These are phyloP conservation scores for Hypocrella siamensis DNA, from an alignment of 2,329 filamentous ascomycete genomes.

Conservation along the genomic window DNA sequence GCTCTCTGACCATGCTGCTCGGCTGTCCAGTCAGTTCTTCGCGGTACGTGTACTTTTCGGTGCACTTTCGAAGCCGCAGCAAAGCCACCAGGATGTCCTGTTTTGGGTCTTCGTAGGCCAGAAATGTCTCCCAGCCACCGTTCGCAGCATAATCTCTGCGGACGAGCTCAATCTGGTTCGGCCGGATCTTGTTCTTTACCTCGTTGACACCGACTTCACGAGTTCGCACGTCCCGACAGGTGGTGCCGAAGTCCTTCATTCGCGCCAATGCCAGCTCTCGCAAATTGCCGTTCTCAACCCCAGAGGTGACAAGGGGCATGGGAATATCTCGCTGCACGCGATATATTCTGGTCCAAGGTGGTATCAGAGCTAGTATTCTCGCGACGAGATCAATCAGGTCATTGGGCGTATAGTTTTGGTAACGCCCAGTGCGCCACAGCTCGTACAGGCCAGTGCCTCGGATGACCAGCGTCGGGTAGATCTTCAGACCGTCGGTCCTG, in stretches of 20 bases:
- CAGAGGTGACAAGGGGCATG: slow-evolving; percentile 98
- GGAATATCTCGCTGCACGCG: slow-evolving; percentile 96
- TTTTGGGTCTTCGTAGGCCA: slow-evolving; percentile 96
- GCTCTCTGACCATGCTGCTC: slow-evolving; percentile 80
- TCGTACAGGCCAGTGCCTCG: slow-evolving; percentile 93
- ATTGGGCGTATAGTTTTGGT: slow-evolving; percentile 98
- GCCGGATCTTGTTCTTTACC: slow-evolving; percentile 96
- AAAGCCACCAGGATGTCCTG: slow-evolving; percentile 94
- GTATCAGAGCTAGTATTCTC: slow-evolving; percentile 85
- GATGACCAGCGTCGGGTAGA: slow-evolving; percentile 95
- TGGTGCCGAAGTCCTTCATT: slow-evolving; percentile 98
- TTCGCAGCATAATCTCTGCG: slow-evolving; percentile 90
- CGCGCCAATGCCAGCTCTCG: slow-evolving; percentile 85
- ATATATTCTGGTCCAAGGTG: slow-evolving; percentile 97
- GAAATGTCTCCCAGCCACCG: slow-evolving; percentile 94
- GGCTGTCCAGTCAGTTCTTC: slow-evolving; percentile 74
- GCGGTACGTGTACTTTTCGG: slow-evolving; percentile 79
- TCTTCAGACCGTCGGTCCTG: slow-evolving; percentile 91
- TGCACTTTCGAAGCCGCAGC: slow-evolving; percentile 79
- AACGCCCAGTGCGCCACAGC: slow-evolving; percentile 88
- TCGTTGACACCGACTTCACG: slow-evolving; percentile 97
- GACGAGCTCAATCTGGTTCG: slow-evolving; percentile 89
- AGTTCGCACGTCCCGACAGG: slow-evolving; percentile 89
- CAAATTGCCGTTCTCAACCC: slow-evolving; percentile 94
- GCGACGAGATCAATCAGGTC: slow-evolving; percentile 90